Evolutionary conservation across 768 basidiomycete genomes (phyloP), one percentile per base, ranked within the genome.

Genomic region (Boletus rubroflammeus): DNA sequence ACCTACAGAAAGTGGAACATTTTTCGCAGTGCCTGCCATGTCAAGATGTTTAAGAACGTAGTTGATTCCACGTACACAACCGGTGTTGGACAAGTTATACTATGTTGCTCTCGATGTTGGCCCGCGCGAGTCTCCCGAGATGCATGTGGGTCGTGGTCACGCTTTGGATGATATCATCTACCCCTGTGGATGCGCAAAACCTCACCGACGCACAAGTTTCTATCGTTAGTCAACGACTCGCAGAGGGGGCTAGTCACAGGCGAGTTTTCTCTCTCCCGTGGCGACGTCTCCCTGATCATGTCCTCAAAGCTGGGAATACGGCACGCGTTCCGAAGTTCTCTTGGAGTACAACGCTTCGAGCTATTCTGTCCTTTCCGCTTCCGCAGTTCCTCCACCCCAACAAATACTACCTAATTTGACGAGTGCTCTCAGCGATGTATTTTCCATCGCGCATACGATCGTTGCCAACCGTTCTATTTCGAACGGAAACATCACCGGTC

Each of bases 251-350:
- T 6, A 68, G 52, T 21, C 73, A 76, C 35, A 80, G 76, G 78
- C 67, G 47, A 59, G 71, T 47, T 47, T 26, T 0, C 21, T 53
- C 31, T 29, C 15, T 26, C 8, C 7, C 11, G 7, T 32, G 11
- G 13, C 14, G 29, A 8, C 8, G 5, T 23, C 36, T 31, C 19
- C 10, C 23, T 59, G 23, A 53, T 6, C 14, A 46, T 28, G 21
- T 31, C 15, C 21, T 28, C 46, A 17, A 43, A 81, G 81, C 48
- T 83, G 81, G 81, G 81, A 81, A 53, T 72, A 78, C 48, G 82
- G 82, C 36, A 78, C 75, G 0, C 76, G 75, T 14, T 73, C 79
- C 1, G 67, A 83, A 57, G 78, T 80, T 9, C 72, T 83, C 41
- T 68, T 78, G 50, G 83, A 84, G 56, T 73, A 73, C 57, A 72